These are phyloP conservation scores for Fusarium setosum DNA, from an alignment of 2,329 filamentous ascomycete genomes.

Conservation along the genomic window DNA sequence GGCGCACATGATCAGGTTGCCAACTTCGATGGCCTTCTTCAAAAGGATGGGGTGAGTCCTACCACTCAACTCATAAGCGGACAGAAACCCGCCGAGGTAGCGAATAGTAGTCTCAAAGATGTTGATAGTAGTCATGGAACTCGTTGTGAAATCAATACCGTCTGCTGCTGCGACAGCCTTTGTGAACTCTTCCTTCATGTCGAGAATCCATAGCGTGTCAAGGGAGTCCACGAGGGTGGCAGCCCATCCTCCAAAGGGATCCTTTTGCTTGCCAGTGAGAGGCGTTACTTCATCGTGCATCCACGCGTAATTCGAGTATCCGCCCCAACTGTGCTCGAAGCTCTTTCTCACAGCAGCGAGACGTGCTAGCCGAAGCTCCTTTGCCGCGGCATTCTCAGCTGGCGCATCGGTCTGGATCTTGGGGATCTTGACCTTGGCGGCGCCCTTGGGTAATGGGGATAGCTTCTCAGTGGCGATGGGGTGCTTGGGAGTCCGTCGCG, in stretches of 20 bases:
- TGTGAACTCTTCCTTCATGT: conserved; percentile 71
- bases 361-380: conserved; percentile 50
- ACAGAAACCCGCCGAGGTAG: conserved; percentile 74
- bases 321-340: conserved; percentile 67
- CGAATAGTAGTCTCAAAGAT: conserved; percentile 77
- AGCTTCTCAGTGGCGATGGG: conserved; percentile 38
- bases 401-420: conserved; percentile 48
- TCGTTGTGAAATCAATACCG: conserved; percentile 68
- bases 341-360: conserved; percentile 59
- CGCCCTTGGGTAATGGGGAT: conserved; percentile 49
- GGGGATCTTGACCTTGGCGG: conserved; percentile 35
- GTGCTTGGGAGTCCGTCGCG: conserved; percentile 34
- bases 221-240: conserved; percentile 73
- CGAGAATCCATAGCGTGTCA: conserved; percentile 78
- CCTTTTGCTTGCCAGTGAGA: conserved; percentile 59
- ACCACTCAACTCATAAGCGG: conserved; percentile 72
- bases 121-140: conserved; percentile 60
- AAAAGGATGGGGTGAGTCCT: conserved; percentile 60
- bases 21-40: conserved; percentile 70
- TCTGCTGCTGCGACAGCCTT: conserved; percentile 68
- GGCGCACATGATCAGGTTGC: conserved; percentile 69
- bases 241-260: conserved; percentile 73
- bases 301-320: conserved; percentile 72
- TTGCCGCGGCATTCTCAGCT: conserved; percentile 38
- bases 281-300: conserved; percentile 71